Conservation (phyloP, 2,329 filamentous ascomycete species). For the Chalaropsis thielavioides region DNA sequence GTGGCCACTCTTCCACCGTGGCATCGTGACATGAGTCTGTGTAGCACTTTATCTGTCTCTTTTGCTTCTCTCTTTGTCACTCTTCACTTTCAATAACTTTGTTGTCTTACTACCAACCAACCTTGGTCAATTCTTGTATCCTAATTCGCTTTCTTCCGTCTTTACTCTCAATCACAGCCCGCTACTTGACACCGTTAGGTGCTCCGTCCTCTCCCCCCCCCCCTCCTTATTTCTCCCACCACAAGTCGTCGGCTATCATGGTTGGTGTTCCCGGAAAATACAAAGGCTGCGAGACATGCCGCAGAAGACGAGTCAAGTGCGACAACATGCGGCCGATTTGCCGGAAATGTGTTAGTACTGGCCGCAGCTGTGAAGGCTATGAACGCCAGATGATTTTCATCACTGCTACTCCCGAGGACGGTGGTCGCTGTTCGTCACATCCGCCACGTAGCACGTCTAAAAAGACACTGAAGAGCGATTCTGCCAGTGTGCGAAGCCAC, state of each 20-base stretch:
- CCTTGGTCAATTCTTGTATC: neutral
- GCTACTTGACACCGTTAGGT: neutral
- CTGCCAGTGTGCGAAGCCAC: conserved; percentile 21
- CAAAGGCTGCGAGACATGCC: conserved; percentile 49
- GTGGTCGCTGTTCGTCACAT: conserved; percentile 42
- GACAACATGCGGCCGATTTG: conserved; percentile 47
- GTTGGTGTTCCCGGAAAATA: conserved; percentile 50
- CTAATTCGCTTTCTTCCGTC: neutral
- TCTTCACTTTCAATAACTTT: neutral
- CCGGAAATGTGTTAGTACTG: conserved; percentile 43
- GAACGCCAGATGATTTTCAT: conserved; percentile 50
- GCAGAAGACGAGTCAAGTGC: conserved; percentile 46
- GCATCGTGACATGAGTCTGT: neutral
- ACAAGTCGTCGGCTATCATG: conserved; percentile 28
- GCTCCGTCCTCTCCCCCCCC: neutral
- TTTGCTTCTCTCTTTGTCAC: neutral
- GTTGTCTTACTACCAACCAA: neutral
- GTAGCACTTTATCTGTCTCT: neutral
- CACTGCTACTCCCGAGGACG: conserved; percentile 40
- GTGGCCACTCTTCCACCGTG: neutral
- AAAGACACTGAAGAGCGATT: conserved; percentile 22
- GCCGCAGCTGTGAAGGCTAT: conserved; percentile 46
- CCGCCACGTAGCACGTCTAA: conserved; percentile 30
- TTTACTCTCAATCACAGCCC: neutral
- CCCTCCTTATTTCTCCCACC: neutral